Evolutionary conservation across 2,329 filamentous ascomycete species (phyloP).

Genomic region (Rachicladosporium sp.): DNA sequence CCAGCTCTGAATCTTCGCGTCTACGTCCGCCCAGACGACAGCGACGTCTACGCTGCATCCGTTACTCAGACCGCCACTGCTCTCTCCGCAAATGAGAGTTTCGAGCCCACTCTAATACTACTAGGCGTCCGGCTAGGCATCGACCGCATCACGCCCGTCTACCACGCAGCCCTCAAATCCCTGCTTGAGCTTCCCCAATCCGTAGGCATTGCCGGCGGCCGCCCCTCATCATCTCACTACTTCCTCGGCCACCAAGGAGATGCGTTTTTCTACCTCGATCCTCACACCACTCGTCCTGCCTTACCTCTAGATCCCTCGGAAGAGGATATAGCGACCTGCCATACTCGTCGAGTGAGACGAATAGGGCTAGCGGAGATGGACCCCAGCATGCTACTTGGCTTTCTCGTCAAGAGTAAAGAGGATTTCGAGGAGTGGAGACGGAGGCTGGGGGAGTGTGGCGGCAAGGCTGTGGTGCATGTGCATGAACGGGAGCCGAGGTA

Average conservation of each 20-base stretch:
- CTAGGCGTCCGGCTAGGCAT: constrained; percentile 84
- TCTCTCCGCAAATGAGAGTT: constrained; percentile 49
- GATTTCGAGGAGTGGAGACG: constrained; percentile 79
- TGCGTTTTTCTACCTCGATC: constrained; percentile 87
- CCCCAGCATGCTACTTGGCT: constrained; percentile 93
- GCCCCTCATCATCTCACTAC: constrained; percentile 79
- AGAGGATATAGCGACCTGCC: constrained; percentile 71
- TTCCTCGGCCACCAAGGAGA: constrained; percentile 62
- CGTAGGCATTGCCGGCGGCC: constrained; percentile 90
- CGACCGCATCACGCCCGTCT: constrained; percentile 85
- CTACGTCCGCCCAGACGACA: constrained; percentile 79
- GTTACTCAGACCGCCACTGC: constrained; percentile 59
- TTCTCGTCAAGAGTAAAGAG: constrained; percentile 67
- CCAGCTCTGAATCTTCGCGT: constrained; percentile 55
- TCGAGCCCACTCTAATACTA: constrained; percentile 77
- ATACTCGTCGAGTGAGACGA: constrained; percentile 71
- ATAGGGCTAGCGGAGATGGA: constrained; percentile 89
- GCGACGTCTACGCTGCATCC: constrained; percentile 84
- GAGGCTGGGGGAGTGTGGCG: constrained; percentile 31
- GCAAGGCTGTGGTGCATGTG: constrained; percentile 67
- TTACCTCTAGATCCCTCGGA: constrained; percentile 48
- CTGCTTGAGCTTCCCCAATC: constrained; percentile 79
- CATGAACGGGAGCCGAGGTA: constrained; percentile 54
- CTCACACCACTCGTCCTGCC: constrained; percentile 70
- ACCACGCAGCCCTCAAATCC: constrained; percentile 84